Evolutionary conservation across 2,329 filamentous ascomycete species (phyloP).

Genomic region (Xylariaceae sp.): DNA sequence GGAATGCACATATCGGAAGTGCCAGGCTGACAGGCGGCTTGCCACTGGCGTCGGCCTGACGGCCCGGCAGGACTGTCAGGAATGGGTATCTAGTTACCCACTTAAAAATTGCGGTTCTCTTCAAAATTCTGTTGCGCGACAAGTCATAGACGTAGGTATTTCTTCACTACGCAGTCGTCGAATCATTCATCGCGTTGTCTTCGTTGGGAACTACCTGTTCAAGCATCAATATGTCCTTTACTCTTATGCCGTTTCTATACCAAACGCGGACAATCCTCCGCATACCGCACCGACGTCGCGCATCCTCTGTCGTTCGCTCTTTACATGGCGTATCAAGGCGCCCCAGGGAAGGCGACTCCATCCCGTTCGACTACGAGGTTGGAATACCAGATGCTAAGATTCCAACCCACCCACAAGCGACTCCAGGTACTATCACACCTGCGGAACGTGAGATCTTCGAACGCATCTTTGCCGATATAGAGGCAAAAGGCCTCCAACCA

Average conservation of each 20-base stretch:
- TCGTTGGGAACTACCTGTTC: not conserved
- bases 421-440: slow-evolving; percentile 51
- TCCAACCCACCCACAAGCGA: slow-evolving; percentile 13
- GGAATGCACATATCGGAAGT: too few relatives aligned
- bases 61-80: too few relatives aligned
- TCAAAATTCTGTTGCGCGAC: too few relatives aligned
- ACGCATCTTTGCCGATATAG: slow-evolving; percentile 57
- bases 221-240: slow-evolving; percentile 40
- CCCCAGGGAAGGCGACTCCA: slow-evolving; percentile 32
- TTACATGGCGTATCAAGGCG: slow-evolving; percentile 24
- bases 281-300: slow-evolving; percentile 28
- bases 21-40: too few relatives aligned
- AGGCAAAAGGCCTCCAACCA: slow-evolving; percentile 35
- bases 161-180: too few relatives aligned
- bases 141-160: too few relatives aligned
- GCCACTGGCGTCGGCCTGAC: too few relatives aligned
- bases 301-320: slow-evolving; percentile 23
- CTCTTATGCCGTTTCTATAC: slow-evolving; percentile 65
- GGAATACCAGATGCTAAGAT: slow-evolving; percentile 22
- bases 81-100: too few relatives aligned
- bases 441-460: slow-evolving; percentile 48
- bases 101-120: too few relatives aligned
- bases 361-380: slow-evolving; percentile 51
- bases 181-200: too few relatives aligned
- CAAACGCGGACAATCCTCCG: slow-evolving; percentile 61